Conservation (phyloP, 2,329 filamentous ascomycete genomes). For the Alternaria triticina region DNA sequence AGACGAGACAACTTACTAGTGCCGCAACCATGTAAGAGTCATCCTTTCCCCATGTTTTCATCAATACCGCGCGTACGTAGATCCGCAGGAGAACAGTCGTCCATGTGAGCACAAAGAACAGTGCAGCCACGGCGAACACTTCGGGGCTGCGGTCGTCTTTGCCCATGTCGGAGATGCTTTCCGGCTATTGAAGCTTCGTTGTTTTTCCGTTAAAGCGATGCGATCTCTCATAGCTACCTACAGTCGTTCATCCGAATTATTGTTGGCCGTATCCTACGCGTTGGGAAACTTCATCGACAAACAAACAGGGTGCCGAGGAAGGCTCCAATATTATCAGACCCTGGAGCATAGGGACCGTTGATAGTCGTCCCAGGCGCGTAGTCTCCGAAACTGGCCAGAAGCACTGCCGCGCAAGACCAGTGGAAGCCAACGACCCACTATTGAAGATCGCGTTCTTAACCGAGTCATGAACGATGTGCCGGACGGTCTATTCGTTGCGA, state of each 20-base stretch:
- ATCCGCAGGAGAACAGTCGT: constrained; percentile 46
- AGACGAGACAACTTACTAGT: constrained; percentile 25
- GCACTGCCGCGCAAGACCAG: not conserved
- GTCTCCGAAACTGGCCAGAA: not conserved
- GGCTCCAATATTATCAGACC: not conserved
- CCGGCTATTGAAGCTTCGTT: not conserved
- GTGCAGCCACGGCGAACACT: constrained; percentile 38
- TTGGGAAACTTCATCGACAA: not conserved
- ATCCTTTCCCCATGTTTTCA: constrained; percentile 48
- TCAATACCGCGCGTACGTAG: constrained; percentile 46
- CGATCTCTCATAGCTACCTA: not conserved
- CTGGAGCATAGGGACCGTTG: not conserved
- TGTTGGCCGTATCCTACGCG: not conserved
- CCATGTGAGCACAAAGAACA: constrained; percentile 51
- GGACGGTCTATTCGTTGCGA: constrained; percentile 10
- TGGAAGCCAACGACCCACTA: not conserved
- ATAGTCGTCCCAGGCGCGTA: not conserved
- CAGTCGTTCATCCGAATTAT: not conserved
- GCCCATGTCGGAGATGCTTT: not conserved
- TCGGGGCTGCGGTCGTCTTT: constrained; percentile 27
- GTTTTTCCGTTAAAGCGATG: not conserved
- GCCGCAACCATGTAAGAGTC: constrained; percentile 52
- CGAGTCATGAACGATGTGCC: constrained; percentile 9
- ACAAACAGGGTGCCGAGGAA: not conserved
- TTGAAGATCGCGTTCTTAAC: constrained; percentile 6